These are phyloP conservation scores for Helotiales sp. DNA, from an alignment of 2,329 filamentous ascomycete genomes.

Conservation along the genomic window DNA sequence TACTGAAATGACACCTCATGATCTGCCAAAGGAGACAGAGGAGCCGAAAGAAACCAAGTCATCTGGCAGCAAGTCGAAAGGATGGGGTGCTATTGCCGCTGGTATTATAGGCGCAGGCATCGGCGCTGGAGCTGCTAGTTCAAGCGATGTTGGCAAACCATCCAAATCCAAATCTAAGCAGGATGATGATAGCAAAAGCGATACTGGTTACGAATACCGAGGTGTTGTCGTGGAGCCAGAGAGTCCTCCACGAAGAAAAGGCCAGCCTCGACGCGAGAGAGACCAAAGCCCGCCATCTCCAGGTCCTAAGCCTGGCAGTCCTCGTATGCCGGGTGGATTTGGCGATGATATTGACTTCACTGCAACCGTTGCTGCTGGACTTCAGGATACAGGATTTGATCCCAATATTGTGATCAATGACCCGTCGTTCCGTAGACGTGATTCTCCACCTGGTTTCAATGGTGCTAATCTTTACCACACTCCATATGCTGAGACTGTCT, in stretches of 20 bases:
- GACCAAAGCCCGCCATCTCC: slow-evolving; percentile 48
- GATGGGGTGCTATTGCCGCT: slow-evolving; percentile 54
- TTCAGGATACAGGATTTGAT: slow-evolving; percentile 70
- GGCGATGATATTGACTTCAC: slow-evolving; percentile 68
- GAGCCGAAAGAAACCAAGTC: slow-evolving; percentile 35
- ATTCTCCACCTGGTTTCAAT: slow-evolving; percentile 62
- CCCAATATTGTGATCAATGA: slow-evolving; percentile 70
- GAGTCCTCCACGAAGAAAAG: slow-evolving; percentile 17
- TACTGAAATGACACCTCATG: slow-evolving; percentile 19
- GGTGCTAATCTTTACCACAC: slow-evolving; percentile 48
- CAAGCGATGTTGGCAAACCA: slow-evolving; percentile 25
- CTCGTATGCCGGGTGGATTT: slow-evolving; percentile 63
- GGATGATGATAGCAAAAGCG: slow-evolving; percentile 12
- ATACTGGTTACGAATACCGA: slow-evolving; percentile 30
- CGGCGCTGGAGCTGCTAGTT: slow-evolving; percentile 30
- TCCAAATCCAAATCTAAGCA: slow-evolving; percentile 14
- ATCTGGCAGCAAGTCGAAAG: slow-evolving; percentile 30
- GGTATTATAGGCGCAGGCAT: slow-evolving; percentile 46
- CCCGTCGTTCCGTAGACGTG: slow-evolving; percentile 60
- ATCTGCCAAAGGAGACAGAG: slow-evolving; percentile 37
- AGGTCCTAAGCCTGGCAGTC: slow-evolving; percentile 53
- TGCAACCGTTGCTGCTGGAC: slow-evolving; percentile 66
- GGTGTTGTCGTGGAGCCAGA: slow-evolving; percentile 30
- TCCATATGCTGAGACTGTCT: slow-evolving; percentile 50
- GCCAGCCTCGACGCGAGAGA: slow-evolving; percentile 3